Conservation (phyloP, 768 basidiomycete genomes). For the Termitomyces sp. region DNA sequence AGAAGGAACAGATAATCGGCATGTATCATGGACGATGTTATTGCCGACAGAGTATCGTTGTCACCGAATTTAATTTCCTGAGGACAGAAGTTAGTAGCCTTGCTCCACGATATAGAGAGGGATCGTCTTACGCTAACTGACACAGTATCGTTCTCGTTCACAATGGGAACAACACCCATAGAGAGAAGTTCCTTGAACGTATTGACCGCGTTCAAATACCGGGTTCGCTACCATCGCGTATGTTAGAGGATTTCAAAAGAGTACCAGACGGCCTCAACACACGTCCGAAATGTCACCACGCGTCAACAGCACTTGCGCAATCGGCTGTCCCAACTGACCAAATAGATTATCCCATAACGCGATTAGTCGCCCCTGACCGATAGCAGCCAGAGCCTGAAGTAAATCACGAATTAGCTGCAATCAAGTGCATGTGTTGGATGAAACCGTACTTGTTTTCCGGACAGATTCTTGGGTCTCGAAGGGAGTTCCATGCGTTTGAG, state of each 20-base stretch:
- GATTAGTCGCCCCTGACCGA: conserved; percentile 94
- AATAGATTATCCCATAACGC: conserved; percentile 98
- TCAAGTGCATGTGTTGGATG: not conserved
- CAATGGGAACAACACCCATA: conserved; percentile 96
- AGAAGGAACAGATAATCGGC: conserved; percentile 96
- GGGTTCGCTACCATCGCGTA: conserved; percentile 59
- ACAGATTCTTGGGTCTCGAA: conserved; percentile 74
- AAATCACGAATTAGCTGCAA: not conserved
- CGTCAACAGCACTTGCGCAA: conserved; percentile 91
- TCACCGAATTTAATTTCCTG: conserved; percentile 99
- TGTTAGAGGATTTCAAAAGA: conserved; percentile 15
- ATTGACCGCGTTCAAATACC: conserved; percentile 95
- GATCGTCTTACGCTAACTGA: conserved; percentile 83
- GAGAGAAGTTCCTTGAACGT: conserved; percentile 87
- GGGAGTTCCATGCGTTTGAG: conserved; percentile 85
- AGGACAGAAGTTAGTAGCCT: not conserved
- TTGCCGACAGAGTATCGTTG: conserved; percentile 96
- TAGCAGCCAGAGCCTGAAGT: conserved; percentile 84
- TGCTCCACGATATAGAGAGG: not conserved
- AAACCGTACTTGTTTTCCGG: conserved; percentile 79
- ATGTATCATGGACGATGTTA: conserved; percentile 95
- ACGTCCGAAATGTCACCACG: conserved; percentile 98
- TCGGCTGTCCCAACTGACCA: conserved; percentile 88
- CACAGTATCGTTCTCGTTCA: conserved; percentile 98
- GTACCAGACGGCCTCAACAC: conserved; percentile 20